Conservation (phyloP, 1,139 yeast genomes). For the Pichia sp. region DNA sequence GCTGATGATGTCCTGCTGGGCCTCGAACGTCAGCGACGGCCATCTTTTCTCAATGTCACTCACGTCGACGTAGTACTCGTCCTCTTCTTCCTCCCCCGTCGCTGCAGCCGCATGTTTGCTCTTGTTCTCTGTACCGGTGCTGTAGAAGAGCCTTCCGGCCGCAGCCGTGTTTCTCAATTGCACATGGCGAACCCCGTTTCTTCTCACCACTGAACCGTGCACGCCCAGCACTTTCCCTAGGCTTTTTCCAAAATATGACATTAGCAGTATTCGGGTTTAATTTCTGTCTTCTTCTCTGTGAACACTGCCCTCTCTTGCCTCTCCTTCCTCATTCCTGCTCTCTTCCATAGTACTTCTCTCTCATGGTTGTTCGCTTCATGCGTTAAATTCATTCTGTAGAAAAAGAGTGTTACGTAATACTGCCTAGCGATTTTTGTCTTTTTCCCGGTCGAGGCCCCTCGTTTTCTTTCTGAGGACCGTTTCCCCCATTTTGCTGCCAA, state of each 20-base stretch:
- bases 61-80: conserved; percentile 34
- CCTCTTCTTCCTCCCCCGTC: too few relatives aligned
- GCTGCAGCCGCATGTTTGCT: neutral
- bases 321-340: too few relatives aligned
- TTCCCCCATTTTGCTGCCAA: neutral
- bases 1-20: conserved; percentile 55
- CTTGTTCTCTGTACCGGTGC: neutral
- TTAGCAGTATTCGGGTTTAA: too few relatives aligned
- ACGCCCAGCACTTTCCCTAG: neutral
- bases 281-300: too few relatives aligned
- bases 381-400: too few relatives aligned
- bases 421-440: neutral
- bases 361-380: too few relatives aligned
- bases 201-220: neutral
- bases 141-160: neutral
- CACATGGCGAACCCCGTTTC: neutral
- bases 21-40: conserved; percentile 51
- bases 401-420: neutral
- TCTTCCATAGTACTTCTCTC: too few relatives aligned
- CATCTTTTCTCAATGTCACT: conserved; percentile 49
- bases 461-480: neutral
- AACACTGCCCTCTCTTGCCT: too few relatives aligned
- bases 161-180: neutral
- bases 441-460: neutral
- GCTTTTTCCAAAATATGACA: neutral